Evolutionary conservation across 2,329 filamentous ascomycete species (phyloP), one percentile per base, ranked within the genome.

Genomic region (Fusarium clavum): DNA sequence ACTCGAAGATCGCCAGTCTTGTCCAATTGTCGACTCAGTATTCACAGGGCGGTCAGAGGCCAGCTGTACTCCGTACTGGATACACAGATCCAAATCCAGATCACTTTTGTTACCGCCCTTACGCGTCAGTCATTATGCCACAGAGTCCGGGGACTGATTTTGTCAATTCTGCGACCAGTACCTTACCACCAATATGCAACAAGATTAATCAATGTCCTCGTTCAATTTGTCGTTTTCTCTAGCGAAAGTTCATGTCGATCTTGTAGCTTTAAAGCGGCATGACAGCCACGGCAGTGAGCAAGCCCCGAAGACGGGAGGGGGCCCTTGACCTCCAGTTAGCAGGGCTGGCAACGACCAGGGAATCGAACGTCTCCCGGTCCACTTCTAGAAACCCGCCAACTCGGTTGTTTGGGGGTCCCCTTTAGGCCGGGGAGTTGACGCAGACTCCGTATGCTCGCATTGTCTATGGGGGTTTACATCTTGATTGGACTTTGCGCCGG

Each of bases 331-430:
- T 53, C 44, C 55, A 64, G 34, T 38, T 38, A 38, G 34, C 34
- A 38, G 58, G 47, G 32, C 38, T 56, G 58, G 54, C 54, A 61
- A 38, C 34, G 47, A 44, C 24, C 64, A 71, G 46, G 53, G 49
- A 45, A 29, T 64, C 32, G 56, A 59, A 59, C 40, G 44, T 46
- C 60, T 47, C 64, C 45, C 46, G 68, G 48, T 62, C 69, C 68
- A 69, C 65, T 57, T 46, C 54, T 59, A 72, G 69, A 69, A 73
- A 69, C 61, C 70, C 70, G 63, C 61, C 72, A 68, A 56, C 65
- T 75, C 53, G 71, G 73, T 68, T 69, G 59, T 41, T 69, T 59
- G 51, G 60, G 58, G 59, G 63, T 57, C 60, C 73, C 73, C 71
- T 64, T 74, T 74, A 54, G 69, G 49, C 73, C 71, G 73, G 73